Evolutionary conservation across 2,329 filamentous ascomycete genomes (phyloP), one percentile per base, ranked within the genome.

Genomic region (Colletotrichum chlorophyti): DNA sequence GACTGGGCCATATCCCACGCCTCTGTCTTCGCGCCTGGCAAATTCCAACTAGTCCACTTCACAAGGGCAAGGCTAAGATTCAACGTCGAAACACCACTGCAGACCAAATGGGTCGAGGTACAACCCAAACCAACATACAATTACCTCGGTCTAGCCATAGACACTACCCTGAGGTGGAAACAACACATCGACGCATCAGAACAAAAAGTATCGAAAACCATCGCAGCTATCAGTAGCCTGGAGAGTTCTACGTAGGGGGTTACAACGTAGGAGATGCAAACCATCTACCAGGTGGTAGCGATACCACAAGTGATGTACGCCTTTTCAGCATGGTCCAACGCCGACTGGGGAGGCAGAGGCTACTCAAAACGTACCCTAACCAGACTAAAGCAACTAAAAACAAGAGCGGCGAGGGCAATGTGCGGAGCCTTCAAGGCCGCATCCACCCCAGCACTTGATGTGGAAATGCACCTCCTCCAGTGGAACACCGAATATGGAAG

Each of bases 121-220:
- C 11, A 52, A 19, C 46, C 55, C 2, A 49, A 42, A 14, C 40
- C 50, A 26, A 45, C 23, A 31, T 62, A 34, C 15, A 23, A 58
- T 38, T 68, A 68, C 53, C 63, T 68, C n/a, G 63, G 65, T 23
- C 35, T 68, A 32, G 46, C 61, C n/a, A 65, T 69, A 60, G 62
- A 69, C 37, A 55, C 58, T 41, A 53, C 48, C 31, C 66, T 69
- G 9, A 48, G 42, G 37, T 69, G 54, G 65, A 53, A 64, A 53
- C 53, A 63, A 27, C 64, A 69, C 19, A 58, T 55, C 5, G 53
- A 67, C 37, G 54, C 62, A 52, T 42, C 66, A 15, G 62, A 68
- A 48, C 38, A 42, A 2, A 53, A 41, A 47, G 61, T 64, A 7
- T 65, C 62, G 12, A 60, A 64, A 41, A 57, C 58, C 45, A 53